A percentile compares a stretch with the other conserved stretches of the same genome.
phyloP scores from a whole-genome alignment of 441 rosid genomes.

The Populus hybrid region DNA sequence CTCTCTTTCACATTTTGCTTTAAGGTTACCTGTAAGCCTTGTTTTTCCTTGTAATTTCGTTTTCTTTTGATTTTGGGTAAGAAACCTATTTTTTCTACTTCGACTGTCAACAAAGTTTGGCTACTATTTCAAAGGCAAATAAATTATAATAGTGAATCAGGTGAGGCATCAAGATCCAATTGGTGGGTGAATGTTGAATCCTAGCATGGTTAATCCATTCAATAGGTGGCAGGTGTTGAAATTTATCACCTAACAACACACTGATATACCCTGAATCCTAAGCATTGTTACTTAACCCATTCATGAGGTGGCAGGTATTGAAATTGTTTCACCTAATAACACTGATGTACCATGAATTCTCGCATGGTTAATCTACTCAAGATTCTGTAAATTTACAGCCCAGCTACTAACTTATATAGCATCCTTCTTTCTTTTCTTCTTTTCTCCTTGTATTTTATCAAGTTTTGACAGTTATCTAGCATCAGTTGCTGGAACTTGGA shows the following conservation, averaged over 20 bases:
- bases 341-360: background rate
- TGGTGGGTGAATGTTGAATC: conserved; percentile 24
- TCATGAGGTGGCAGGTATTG: conserved; percentile 11
- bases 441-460: background rate
- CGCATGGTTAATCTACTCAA: background rate
- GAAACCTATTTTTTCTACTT: background rate
- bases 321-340: conserved; percentile 9
- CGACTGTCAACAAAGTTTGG: background rate
- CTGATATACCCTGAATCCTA: background rate
- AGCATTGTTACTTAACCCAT: background rate
- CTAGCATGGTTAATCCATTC: conserved; percentile 8
- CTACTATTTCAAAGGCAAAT: background rate
- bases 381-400: background rate
- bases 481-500: background rate
- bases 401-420: background rate
- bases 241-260: background rate
- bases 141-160: background rate
- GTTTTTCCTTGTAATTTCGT: background rate
- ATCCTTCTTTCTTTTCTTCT: background rate
- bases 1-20: background rate
- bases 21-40: background rate
- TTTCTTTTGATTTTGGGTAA: background rate
- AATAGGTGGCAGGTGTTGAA: conserved; percentile 3
- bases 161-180: conserved; percentile 22
- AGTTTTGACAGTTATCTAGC: background rate